These are phyloP conservation scores for Podaxis carcinomalis DNA, from an alignment of 768 basidiomycete species.

Conservation along the genomic window DNA sequence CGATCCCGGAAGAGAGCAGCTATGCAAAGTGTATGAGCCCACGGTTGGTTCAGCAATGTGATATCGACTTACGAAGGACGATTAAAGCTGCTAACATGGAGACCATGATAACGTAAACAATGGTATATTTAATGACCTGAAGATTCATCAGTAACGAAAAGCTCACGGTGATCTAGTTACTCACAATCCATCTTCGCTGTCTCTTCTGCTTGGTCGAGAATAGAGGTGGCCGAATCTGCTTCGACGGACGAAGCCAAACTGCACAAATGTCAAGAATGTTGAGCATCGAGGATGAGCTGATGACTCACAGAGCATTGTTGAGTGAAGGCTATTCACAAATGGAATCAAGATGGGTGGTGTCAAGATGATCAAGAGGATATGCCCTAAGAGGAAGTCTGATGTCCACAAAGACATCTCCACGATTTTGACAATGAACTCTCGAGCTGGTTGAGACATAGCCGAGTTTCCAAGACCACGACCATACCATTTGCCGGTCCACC, in stretches of 20 bases:
- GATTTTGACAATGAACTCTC: constrained; percentile 97
- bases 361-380: constrained; percentile 82
- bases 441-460: constrained; percentile 91
- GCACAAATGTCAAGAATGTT: not conserved
- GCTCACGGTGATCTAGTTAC: constrained; percentile 10
- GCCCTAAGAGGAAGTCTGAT: constrained; percentile 87
- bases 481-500: constrained; percentile 99
- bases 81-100: constrained; percentile 78
- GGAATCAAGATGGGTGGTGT: constrained; percentile 84
- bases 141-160: constrained; percentile 1
- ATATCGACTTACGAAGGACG: constrained; percentile 61
- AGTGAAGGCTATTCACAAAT: constrained; percentile 83
- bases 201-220: constrained; percentile 94
- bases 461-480: constrained; percentile 89
- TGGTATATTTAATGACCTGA: constrained; percentile 78
- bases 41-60: not conserved
- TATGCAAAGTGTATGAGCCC: constrained; percentile 25
- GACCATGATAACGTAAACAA: constrained; percentile 77
- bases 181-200: constrained; percentile 85
- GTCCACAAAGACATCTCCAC: constrained; percentile 97
- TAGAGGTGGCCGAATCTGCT: constrained; percentile 89
- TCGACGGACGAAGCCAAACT: constrained; percentile 96
- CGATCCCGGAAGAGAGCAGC: constrained; percentile 79
- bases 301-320: constrained; percentile 84
- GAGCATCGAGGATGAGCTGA: constrained; percentile 1